Evolutionary conservation across 1,284 basidiomycete species (phyloP).

Genomic region (Ganoderma meredithae): DNA sequence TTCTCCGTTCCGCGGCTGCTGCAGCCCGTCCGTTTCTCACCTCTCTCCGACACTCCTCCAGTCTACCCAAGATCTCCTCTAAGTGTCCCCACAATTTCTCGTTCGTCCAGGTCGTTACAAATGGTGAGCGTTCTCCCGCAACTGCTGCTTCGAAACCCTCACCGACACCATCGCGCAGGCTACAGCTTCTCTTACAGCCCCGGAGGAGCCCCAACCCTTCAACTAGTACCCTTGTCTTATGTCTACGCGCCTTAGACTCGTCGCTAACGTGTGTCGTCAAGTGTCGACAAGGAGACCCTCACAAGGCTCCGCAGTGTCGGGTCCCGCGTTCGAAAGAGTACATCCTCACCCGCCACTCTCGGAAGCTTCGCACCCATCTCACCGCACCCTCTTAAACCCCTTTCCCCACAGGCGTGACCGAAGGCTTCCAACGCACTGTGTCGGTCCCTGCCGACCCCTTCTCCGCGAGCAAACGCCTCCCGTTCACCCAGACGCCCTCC

Average conservation of each 20-base stretch:
- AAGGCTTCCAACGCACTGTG: slow-evolving; percentile 36
- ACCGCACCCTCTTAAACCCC: slow-evolving; percentile 6
- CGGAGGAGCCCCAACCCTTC: slow-evolving; percentile 22
- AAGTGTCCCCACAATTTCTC: not conserved
- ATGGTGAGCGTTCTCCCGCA: slow-evolving; percentile 6
- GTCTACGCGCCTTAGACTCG: not conserved
- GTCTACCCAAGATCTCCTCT: not conserved
- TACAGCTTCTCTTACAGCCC: slow-evolving; percentile 4
- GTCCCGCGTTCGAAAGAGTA: slow-evolving; percentile 36
- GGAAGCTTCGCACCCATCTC: slow-evolving; percentile 7
- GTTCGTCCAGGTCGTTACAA: not conserved
- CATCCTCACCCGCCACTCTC: slow-evolving; percentile 10
- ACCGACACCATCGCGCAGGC: slow-evolving; percentile 5
- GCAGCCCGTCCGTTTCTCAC: not conserved
- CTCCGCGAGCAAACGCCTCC: slow-evolving; percentile 29
- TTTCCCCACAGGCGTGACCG: slow-evolving; percentile 30
- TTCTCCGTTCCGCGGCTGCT: too few relatives aligned
- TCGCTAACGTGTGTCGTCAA: slow-evolving; percentile 18
- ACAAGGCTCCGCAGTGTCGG: slow-evolving; percentile 33
- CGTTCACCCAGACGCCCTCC: slow-evolving; percentile 36
- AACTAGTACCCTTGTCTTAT: slow-evolving; percentile 25
- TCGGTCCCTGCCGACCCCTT: slow-evolving; percentile 31
- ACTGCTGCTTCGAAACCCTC: not conserved
- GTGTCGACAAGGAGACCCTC: slow-evolving; percentile 35
- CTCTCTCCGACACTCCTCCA: not conserved